These are phyloP conservation scores for Acanthamoeba healyi DNA, from an alignment of 208 protist species.

Conservation along the genomic window DNA sequence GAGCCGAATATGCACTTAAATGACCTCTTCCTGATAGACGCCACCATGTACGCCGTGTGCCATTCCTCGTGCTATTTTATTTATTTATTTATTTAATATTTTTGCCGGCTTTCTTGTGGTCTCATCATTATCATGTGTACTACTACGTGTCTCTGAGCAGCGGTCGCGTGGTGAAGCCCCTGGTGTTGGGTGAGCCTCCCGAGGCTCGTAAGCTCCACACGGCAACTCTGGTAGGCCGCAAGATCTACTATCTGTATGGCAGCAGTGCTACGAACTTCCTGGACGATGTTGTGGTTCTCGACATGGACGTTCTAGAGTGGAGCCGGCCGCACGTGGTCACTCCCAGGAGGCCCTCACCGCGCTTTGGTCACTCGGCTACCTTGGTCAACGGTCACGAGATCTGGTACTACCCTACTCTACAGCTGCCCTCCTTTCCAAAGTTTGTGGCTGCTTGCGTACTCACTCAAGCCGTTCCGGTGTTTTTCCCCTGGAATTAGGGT, in stretches of 20 bases:
- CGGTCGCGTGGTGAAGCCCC: not conserved
- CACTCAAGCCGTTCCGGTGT: not conserved
- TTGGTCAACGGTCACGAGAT: constrained; percentile 13
- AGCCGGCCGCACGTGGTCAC: not conserved
- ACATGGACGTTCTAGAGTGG: constrained; percentile 25
- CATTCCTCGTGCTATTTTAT: too few relatives aligned
- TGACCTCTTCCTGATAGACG: not conserved
- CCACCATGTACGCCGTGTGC: not conserved
- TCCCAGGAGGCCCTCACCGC: not conserved
- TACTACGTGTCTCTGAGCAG: not conserved
- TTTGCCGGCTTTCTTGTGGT: too few relatives aligned
- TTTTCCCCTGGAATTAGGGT: not conserved
- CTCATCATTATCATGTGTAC: too few relatives aligned
- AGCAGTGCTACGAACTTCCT: not conserved
- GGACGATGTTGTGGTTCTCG: not conserved
- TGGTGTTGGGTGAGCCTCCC: not conserved
- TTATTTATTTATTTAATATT: too few relatives aligned
- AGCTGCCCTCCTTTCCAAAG: not conserved
- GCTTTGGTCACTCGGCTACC: constrained; percentile 37
- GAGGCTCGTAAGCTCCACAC: not conserved
- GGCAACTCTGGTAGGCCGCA: not conserved
- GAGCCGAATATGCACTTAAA: not conserved
- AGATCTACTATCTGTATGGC: constrained; percentile 47
- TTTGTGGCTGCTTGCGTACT: too few relatives aligned
- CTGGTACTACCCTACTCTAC: not conserved